These are phyloP conservation scores for Cryptococcus maquisensis DNA, from an alignment of 1,284 basidiomycete species.

Conservation along the genomic window DNA sequence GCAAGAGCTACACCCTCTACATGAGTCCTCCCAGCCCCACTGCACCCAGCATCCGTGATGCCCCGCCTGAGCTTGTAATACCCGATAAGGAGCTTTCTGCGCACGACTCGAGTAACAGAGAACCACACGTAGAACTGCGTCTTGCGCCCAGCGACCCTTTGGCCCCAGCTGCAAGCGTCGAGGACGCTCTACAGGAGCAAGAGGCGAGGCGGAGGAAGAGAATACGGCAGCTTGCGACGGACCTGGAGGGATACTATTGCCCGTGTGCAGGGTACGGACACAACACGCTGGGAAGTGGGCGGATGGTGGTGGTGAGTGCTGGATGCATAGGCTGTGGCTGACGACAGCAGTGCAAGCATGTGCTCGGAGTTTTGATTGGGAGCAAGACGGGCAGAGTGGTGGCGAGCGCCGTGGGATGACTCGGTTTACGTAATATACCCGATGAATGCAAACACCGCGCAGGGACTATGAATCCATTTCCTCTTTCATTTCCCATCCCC, in stretches of 20 bases:
- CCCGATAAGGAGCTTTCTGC: too few species aligned
- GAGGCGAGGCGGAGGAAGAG: conserved; percentile 1
- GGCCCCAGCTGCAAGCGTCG: too few species aligned
- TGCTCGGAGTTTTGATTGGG: conserved; percentile 37
- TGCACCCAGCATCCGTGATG: too few species aligned
- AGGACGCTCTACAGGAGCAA: neutral
- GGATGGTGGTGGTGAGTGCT: conserved; percentile 32
- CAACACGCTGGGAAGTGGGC: conserved; percentile 33
- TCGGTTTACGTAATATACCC: neutral
- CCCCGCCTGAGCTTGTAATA: too few species aligned
- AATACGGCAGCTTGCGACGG: conserved; percentile 3
- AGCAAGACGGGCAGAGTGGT: conserved; percentile 25
- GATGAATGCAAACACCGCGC: neutral
- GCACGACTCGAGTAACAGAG: too few species aligned
- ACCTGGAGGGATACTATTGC: conserved; percentile 34
- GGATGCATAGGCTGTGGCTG: neutral
- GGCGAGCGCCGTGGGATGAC: neutral
- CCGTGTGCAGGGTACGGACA: conserved; percentile 42
- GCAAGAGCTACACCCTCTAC: conserved; percentile 38
- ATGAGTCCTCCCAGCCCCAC: conserved; percentile 13
- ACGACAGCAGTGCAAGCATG: conserved; percentile 40
- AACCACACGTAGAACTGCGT: too few species aligned
- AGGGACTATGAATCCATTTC: neutral
- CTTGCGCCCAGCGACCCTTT: too few species aligned
- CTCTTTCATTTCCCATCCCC: neutral